Conservation (phyloP, 768 basidiomycete species). For the Hericium erinaceus region DNA sequence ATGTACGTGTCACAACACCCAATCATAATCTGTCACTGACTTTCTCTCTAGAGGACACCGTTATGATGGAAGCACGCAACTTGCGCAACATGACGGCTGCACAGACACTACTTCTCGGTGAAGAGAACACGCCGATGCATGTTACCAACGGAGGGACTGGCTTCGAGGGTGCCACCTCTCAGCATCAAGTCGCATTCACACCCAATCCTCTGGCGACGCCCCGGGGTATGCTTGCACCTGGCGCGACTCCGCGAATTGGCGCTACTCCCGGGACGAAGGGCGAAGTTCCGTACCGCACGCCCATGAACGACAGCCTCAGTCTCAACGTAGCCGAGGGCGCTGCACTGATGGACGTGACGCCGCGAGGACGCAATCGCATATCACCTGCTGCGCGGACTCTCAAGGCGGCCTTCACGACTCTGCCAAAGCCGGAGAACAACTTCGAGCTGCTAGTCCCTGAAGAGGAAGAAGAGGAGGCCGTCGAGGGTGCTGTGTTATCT, state of each 20-base stretch:
- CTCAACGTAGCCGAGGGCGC: slow-evolving; percentile 71
- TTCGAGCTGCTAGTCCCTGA: slow-evolving; percentile 92
- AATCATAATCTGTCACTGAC: slow-evolving; percentile 2
- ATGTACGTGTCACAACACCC: slow-evolving; percentile 32
- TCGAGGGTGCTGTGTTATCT: slow-evolving; percentile 28
- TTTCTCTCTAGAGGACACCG: slow-evolving; percentile 72
- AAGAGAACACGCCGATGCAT: slow-evolving; percentile 95
- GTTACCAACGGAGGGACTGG: slow-evolving; percentile 74
- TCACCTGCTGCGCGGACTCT: slow-evolving; percentile 68
- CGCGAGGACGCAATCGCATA: slow-evolving; percentile 54
- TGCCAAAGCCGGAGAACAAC: slow-evolving; percentile 94
- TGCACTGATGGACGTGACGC: slow-evolving; percentile 53
- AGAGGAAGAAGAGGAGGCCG: slow-evolving; percentile 57
- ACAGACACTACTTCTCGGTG: slow-evolving; percentile 92
- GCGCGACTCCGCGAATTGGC: slow-evolving; percentile 22
- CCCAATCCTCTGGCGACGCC: slow-evolving; percentile 96
- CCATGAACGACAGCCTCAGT: slow-evolving; percentile 82
- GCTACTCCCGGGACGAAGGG: slow-evolving; percentile 43
- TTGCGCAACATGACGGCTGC: slow-evolving; percentile 86
- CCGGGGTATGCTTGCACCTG: neutral
- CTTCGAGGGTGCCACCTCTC: slow-evolving; percentile 93
- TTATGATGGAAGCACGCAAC: slow-evolving; percentile 92
- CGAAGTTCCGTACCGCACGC: slow-evolving; percentile 73
- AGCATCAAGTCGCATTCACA: slow-evolving; percentile 81
- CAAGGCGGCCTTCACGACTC: slow-evolving; percentile 67